Conservation (phyloP, 345 rosid species). For the Syzygium grande region DNA sequence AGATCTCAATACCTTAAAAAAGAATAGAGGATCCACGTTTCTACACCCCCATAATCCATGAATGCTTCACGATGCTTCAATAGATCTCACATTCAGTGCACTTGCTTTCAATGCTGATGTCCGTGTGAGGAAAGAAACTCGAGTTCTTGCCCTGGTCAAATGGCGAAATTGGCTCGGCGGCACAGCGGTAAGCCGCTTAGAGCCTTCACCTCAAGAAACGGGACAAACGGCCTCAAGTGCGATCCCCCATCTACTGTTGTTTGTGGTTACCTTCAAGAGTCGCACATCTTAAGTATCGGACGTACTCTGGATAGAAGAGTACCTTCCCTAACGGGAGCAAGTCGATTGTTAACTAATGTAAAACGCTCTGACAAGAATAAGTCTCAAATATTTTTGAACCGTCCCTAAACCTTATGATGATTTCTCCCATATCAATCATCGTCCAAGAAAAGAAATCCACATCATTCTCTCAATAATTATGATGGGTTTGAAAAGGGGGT, state of each 20-base stretch:
- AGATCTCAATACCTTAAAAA: not conserved
- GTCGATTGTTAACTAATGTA: not conserved
- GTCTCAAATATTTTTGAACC: not conserved
- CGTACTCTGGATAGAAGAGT: not conserved
- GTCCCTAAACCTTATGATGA: not conserved
- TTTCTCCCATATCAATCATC: not conserved
- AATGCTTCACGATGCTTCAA: not conserved
- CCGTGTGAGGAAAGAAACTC: not conserved
- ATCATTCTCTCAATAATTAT: not conserved
- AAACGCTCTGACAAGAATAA: not conserved
- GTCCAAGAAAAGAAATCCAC: not conserved
- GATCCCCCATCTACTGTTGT: not conserved
- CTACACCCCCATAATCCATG: not conserved
- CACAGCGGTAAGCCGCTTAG: not conserved
- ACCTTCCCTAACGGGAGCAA: not conserved
- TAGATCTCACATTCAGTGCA: not conserved
- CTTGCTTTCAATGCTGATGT: not conserved
- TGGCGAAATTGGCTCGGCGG: accelerated
- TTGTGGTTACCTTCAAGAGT: not conserved
- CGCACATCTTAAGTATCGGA: not conserved
- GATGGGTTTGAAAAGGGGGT: not conserved
- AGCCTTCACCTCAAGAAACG: not conserved
- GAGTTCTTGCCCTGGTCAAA: not conserved
- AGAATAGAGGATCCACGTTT: not conserved
- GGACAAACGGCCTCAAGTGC: not conserved